Base-by-base conservation (phyloP, 441 rosid species). In the Populus hybrid region DNA sequence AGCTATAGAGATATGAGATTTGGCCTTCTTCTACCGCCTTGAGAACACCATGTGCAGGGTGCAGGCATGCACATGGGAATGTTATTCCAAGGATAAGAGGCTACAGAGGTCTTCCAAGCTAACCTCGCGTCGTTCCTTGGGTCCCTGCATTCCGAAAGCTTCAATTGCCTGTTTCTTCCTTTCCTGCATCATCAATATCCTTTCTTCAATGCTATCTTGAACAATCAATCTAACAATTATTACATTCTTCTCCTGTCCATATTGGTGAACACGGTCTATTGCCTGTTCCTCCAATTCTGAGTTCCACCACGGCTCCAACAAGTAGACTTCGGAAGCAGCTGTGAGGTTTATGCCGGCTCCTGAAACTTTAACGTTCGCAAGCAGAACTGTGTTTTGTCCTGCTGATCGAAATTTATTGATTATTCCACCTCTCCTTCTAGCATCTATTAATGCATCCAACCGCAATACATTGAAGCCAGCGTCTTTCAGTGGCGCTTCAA, bases 291-390 rank as follows among this genome's bases (percentile, higher is more conserved):
- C 97, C 11, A 87, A 85, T 3, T 94, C 93, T 45, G 97, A 95
- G 84, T 95, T 95, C 98, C 98, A 95, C 98, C 97, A 95, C 0
- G 97, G 99, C 78, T 93, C 99, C 1, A 95, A 76, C 83, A 95
- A 66, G 85, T 89, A 93, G 40, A 93, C 94, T 14, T 76, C 85
- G 18, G 97, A 90, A 10, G 99, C 99, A 24, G 88, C 89, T 50
- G 97, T 83, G 45, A 93, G 90, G 85, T 93, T 95, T 80, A 95
- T 91, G n/a, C 99, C 94, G 9, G 92, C 71, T 59, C 96, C 92
- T 61, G 87, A 88, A 28, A 97, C 95, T 82, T 79, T 93, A 21
- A 95, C 90, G 82, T 97, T 93, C 2, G 99, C 98, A 10, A 95
- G 93, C 82, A 93, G 83, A 77, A 94, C 84, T 7, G 87, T 84